These are phyloP conservation scores for Lobosporangium transversale DNA, from an alignment of 192 early-diverging fungal species.

Conservation along the genomic window DNA sequence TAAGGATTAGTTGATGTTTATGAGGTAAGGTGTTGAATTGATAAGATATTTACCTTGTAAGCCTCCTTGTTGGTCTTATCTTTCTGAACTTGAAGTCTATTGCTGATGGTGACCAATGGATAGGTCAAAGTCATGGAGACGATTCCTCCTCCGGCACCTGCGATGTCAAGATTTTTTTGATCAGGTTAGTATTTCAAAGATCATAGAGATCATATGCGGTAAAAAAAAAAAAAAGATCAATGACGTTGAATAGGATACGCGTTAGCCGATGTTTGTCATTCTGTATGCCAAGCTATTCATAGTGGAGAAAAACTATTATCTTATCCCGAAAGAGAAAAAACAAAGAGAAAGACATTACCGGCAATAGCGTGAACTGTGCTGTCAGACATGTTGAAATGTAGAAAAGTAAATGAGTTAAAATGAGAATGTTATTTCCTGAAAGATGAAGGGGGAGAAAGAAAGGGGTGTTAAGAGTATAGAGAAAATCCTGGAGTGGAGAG, in stretches of 20 bases:
- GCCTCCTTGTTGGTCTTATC: constrained; percentile 64
- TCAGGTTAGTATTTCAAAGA: too few species aligned
- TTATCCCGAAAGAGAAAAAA: too few species aligned
- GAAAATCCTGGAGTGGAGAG: background rate
- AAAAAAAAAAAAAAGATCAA: too few species aligned
- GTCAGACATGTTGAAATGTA: constrained; percentile 63
- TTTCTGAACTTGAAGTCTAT: constrained; percentile 83
- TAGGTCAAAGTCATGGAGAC: constrained; percentile 95
- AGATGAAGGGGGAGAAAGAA: background rate
- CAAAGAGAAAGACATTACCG: too few species aligned
- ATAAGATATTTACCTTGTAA: constrained; percentile 69
- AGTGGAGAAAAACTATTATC: too few species aligned
- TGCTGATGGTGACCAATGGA: constrained; percentile 84
- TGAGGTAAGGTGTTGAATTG: too few species aligned
- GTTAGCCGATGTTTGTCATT: too few species aligned
- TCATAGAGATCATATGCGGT: too few species aligned
- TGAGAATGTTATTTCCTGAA: constrained; percentile 1
- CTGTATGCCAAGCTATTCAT: too few species aligned
- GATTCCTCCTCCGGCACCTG: constrained; percentile 86
- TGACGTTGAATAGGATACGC: too few species aligned
- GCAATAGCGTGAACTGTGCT: constrained; percentile 69
- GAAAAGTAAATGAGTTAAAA: constrained; percentile 20
- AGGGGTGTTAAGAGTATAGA: background rate
- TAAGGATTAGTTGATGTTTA: background rate
- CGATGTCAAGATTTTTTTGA: background rate